Evolutionary conservation across 495 filamentous ascomycete species (phyloP), one percentile per base, ranked within the genome.

Genomic region (Cryomyces minteri): DNA sequence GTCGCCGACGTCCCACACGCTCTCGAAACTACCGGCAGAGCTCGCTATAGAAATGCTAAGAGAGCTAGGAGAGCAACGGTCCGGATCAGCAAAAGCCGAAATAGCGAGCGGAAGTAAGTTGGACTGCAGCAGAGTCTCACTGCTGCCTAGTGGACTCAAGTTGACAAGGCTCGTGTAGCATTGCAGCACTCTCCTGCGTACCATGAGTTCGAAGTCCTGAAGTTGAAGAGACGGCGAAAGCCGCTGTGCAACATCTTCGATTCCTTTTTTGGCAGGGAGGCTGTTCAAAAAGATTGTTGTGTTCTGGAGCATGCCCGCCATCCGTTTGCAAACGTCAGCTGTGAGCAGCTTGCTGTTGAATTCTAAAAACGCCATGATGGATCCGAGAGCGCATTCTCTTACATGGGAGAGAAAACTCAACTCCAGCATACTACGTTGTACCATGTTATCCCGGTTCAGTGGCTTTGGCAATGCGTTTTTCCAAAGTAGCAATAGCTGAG

Each of bases 401-500:
- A 99, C 86, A 60, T 96, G 92, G 4, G 87, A 79, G 4, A 99
- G 69, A 54, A 94, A 99, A 36, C 83, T 92, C 10, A 86, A 77
- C 58, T 99, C 92, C 6, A 95, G 64, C 44, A 80, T 69, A 45
- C 80, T 82, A 8, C 86, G 72, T 57, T 90, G 77, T 5, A 77
- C 74, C 40, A 79, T 82, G 45, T 88, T 88, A 48, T 95, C 88
- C 61, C 83, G 90, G 28, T 82, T 76, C 8, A 96, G 57, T n/a
- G 92, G 88, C 54, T 86, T 94, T 4, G 90, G 90, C 32, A 99
- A 65, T 4, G 90, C 88, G 63, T 94, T 96, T 59, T 93, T 94
- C 90, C 90, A 99, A 9, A 99, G 69, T n/a, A 96, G 63, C 43
- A 96, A 77, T 40, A 99, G 66, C 59, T 96, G 90, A 4, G 88